Conservation (phyloP, 768 basidiomycete genomes). For the Leccinum sublutescens region DNA sequence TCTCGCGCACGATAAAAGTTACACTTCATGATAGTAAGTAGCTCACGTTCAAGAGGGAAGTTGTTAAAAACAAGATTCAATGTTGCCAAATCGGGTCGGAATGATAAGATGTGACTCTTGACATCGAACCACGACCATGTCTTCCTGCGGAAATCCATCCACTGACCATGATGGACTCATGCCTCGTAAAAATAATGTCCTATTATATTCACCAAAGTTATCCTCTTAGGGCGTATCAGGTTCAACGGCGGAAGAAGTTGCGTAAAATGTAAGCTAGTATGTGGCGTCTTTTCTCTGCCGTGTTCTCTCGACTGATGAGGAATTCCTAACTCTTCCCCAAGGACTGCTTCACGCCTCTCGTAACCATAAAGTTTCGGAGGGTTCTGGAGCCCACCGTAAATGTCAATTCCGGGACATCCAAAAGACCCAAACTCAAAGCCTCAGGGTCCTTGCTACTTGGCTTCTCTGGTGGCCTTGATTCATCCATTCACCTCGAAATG, state of each 20-base stretch:
- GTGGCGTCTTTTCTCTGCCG: conserved; percentile 10
- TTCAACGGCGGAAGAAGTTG: conserved; percentile 68
- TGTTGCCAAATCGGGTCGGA: neutral
- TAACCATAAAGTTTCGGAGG: conserved; percentile 62
- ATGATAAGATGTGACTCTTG: neutral
- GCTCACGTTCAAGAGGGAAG: neutral
- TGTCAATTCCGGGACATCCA: conserved; percentile 48
- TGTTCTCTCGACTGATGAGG: conserved; percentile 9
- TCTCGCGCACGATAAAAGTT: neutral
- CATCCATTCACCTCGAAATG: conserved; percentile 69
- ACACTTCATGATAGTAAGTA: neutral
- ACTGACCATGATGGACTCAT: conserved; percentile 60
- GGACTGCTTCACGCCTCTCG: conserved; percentile 64
- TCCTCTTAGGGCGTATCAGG: conserved; percentile 53
- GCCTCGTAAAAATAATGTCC: conserved; percentile 45
- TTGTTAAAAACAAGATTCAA: neutral
- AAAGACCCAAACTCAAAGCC: conserved; percentile 61
- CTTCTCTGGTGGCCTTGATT: conserved; percentile 79
- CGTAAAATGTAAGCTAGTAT: conserved; percentile 76
- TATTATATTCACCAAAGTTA: neutral
- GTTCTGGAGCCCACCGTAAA: conserved; percentile 66
- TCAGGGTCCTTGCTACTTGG: conserved; percentile 66
- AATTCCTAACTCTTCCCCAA: conserved; percentile 30
- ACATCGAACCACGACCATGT: conserved; percentile 20
- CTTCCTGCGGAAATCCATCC: conserved; percentile 65